phyloP scores from a whole-genome alignment of 345 rosid genomes.

The Punica granatum region DNA sequence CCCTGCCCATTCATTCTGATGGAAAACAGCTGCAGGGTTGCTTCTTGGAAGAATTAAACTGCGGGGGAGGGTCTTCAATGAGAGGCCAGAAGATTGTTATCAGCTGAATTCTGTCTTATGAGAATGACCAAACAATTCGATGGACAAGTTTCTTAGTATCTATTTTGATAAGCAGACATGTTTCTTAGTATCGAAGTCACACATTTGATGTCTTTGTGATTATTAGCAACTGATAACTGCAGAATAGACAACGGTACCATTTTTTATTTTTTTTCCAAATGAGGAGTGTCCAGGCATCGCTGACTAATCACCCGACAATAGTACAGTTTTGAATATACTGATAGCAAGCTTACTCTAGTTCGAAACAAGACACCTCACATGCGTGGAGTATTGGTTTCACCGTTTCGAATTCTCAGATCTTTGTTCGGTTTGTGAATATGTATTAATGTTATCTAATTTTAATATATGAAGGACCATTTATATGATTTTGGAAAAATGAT shows the following conservation, averaged over 20 bases:
- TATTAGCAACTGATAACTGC: background rate
- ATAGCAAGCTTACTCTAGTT: background rate
- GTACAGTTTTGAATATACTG: background rate
- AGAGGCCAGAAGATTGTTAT: conserved; percentile 2
- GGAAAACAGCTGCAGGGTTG: background rate
- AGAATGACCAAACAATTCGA: background rate
- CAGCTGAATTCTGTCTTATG: no score
- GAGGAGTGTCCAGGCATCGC: no score
- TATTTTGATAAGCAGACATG: no score
- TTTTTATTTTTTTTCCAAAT: no score
- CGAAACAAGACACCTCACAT: background rate
- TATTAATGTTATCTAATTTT: background rate
- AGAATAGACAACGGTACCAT: no score
- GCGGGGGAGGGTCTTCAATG: background rate
- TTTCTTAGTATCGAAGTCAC: no score
- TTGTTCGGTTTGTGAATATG: background rate
- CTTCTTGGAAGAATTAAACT: background rate
- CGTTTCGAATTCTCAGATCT: background rate
- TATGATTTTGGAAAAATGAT: background rate
- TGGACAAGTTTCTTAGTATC: background rate
- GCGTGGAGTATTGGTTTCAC: background rate
- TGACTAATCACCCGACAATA: no score
- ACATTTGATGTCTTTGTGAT: background rate
- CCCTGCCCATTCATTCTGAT: background rate
- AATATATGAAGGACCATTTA: background rate